phyloP scores from a whole-genome alignment of 257 asterid genomes.

The Rhazya stricta region DNA sequence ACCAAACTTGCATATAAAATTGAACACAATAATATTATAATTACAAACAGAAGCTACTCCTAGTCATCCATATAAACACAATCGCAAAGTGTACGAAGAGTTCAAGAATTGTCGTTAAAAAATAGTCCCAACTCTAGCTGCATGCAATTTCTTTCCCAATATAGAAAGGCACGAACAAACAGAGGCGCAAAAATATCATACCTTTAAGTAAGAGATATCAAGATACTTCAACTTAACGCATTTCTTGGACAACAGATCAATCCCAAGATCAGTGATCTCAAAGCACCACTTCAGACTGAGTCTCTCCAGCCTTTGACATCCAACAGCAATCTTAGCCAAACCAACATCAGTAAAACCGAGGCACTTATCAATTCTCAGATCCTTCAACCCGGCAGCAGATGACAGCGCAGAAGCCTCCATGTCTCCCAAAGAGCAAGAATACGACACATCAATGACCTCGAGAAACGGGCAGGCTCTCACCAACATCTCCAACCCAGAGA shows the following conservation, averaged over 20 bases:
- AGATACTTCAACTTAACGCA: slow-evolving; percentile 41
- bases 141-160: neutral
- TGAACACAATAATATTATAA: neutral
- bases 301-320: slow-evolving; percentile 40
- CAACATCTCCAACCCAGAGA: slow-evolving; percentile 36
- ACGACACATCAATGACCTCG: slow-evolving; percentile 51
- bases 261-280: slow-evolving; percentile 55
- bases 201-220: slow-evolving; percentile 61
- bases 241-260: slow-evolving; percentile 51
- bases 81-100: neutral
- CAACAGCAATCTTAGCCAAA: slow-evolving; percentile 58
- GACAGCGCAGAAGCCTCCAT: slow-evolving; percentile 62
- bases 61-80: neutral
- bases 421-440: slow-evolving; percentile 54
- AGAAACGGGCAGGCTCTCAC: slow-evolving; percentile 30
- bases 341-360: slow-evolving; percentile 54
- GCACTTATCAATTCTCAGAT: slow-evolving; percentile 50
- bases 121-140: neutral
- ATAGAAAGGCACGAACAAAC: neutral
- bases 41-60: neutral
- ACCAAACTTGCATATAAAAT: neutral
- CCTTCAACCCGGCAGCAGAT: slow-evolving; percentile 36
- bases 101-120: neutral
- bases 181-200: neutral
- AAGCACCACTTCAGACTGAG: slow-evolving; percentile 65